A percentile compares a stretch with the other conserved stretches of the same genome.
These are phyloP conservation scores for Mycena floridula DNA, from an alignment of 768 basidiomycete genomes.

Conservation along the genomic window DNA sequence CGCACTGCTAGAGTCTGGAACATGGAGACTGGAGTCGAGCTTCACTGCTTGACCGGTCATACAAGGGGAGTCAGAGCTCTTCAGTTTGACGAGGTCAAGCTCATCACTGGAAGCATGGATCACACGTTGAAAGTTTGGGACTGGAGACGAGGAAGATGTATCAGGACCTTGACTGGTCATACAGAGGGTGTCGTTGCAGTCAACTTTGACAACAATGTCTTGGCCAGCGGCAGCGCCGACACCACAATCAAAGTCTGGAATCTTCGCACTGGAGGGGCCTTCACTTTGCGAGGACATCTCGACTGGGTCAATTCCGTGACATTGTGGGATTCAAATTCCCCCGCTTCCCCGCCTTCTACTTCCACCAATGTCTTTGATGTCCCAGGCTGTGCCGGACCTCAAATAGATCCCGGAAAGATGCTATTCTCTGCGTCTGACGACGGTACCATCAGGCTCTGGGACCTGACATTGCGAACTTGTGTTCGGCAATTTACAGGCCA, in stretches of 20 bases:
- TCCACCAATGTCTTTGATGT: slow-evolving; percentile 31
- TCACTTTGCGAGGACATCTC: slow-evolving; percentile 85
- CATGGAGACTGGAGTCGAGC: slow-evolving; percentile 80
- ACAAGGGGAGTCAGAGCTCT: slow-evolving; percentile 86
- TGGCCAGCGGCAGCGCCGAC: slow-evolving; percentile 92
- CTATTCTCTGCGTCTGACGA: slow-evolving; percentile 97
- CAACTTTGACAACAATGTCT: slow-evolving; percentile 84
- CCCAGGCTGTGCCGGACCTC: slow-evolving; percentile 29
- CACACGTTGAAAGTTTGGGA: slow-evolving; percentile 94
- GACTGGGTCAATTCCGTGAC: slow-evolving; percentile 97
- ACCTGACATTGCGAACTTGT: slow-evolving; percentile 74
- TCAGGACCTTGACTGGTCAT: slow-evolving; percentile 85
- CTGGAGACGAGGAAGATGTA: slow-evolving; percentile 85
- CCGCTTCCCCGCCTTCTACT: slow-evolving; percentile 17
- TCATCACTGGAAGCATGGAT: slow-evolving; percentile 97
- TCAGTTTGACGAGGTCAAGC: slow-evolving; percentile 92
- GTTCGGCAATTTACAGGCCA: slow-evolving; percentile 84
- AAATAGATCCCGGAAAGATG: slow-evolving; percentile 84
- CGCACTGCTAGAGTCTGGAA: slow-evolving; percentile 95
- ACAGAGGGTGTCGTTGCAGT: slow-evolving; percentile 88
- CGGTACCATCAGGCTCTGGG: slow-evolving; percentile 91
- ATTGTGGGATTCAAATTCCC: slow-evolving; percentile 72
- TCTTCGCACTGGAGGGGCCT: slow-evolving; percentile 84
- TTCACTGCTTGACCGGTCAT: slow-evolving; percentile 84
- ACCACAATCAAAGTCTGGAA: slow-evolving; percentile 96